Conservation (phyloP, 2,329 filamentous ascomycete species). For the Cladorrhinum sp. region DNA sequence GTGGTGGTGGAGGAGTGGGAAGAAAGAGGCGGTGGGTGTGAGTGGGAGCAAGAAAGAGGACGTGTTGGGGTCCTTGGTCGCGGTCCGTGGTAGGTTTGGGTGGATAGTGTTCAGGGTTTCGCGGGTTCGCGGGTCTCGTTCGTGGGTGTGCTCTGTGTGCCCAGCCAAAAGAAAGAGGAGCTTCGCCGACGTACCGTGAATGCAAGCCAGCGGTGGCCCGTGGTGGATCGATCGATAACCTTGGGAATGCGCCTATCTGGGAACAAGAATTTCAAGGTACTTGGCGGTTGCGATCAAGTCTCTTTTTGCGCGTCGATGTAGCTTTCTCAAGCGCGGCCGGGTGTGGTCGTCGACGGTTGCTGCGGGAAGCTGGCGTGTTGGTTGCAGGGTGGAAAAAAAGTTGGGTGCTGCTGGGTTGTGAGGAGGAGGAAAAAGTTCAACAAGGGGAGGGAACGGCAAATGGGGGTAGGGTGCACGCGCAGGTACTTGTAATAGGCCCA, state of each 20-base stretch:
- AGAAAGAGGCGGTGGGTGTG: background rate
- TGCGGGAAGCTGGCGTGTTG: constrained; percentile 10
- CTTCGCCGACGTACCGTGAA: background rate
- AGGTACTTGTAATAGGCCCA: constrained; percentile 17
- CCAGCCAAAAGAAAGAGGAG: background rate
- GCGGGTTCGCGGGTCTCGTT: background rate
- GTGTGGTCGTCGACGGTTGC: background rate
- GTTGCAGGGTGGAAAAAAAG: background rate
- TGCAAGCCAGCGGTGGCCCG: background rate
- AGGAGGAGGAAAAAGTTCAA: constrained; percentile 34
- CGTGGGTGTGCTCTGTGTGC: background rate
- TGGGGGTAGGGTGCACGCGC: constrained; percentile 25
- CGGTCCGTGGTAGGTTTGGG: too few species aligned
- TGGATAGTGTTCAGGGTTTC: background rate
- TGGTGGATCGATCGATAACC: too few species aligned
- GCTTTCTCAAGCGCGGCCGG: background rate
- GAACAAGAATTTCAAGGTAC: background rate
- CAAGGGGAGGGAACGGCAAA: constrained; percentile 31
- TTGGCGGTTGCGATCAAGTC: background rate
- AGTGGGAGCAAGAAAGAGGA: background rate
- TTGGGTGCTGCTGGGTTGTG: constrained; percentile 7
- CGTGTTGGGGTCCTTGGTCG: background rate
- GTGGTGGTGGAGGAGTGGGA: background rate
- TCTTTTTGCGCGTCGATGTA: background rate
- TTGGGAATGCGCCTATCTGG: too few species aligned